Evolutionary conservation across 1,284 basidiomycete genomes (phyloP).

Genomic region (Crepidotus sp.): DNA sequence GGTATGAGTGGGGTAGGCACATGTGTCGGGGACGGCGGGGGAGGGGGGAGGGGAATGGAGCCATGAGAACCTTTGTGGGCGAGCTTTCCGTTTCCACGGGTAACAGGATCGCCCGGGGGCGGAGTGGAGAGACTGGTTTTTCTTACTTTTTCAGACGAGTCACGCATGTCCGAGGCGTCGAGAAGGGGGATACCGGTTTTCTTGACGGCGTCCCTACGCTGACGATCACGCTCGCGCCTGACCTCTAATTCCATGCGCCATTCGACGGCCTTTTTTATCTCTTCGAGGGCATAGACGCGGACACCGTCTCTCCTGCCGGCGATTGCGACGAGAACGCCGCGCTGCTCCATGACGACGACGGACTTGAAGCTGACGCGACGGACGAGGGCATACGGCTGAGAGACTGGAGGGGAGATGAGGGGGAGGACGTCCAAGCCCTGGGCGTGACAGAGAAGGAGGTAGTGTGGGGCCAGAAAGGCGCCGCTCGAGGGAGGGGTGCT

Average conservation of each 20-base stretch:
- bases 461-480: slow-evolving; percentile 69
- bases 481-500: slow-evolving; percentile 66
- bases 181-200: slow-evolving; percentile 30
- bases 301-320: slow-evolving; percentile 76
- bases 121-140: slow-evolving; percentile 41
- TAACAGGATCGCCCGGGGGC: slow-evolving; percentile 29
- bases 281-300: slow-evolving; percentile 75
- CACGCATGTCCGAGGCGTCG: slow-evolving; percentile 23
- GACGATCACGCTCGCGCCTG: slow-evolving; percentile 59
- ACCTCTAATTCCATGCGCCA: slow-evolving; percentile 78
- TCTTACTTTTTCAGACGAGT: slow-evolving; percentile 36
- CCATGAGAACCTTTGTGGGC: slow-evolving; percentile 34
- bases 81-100: slow-evolving; percentile 26
- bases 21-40: slow-evolving; percentile 17
- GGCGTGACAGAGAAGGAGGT: slow-evolving; percentile 71
- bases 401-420: slow-evolving; percentile 57
- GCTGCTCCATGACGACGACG: slow-evolving; percentile 82
- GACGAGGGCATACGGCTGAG: slow-evolving; percentile 70
- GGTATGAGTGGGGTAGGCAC: slow-evolving; percentile 19
- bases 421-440: slow-evolving; percentile 77
- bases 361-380: slow-evolving; percentile 72
- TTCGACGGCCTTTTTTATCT: slow-evolving; percentile 73
- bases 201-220: slow-evolving; percentile 56
- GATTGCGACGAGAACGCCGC: slow-evolving; percentile 76
- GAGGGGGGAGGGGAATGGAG: slow-evolving; percentile 20